These are phyloP conservation scores for Microglena sp. DNA, from an alignment of 139 green algal species.

Conservation along the genomic window DNA sequence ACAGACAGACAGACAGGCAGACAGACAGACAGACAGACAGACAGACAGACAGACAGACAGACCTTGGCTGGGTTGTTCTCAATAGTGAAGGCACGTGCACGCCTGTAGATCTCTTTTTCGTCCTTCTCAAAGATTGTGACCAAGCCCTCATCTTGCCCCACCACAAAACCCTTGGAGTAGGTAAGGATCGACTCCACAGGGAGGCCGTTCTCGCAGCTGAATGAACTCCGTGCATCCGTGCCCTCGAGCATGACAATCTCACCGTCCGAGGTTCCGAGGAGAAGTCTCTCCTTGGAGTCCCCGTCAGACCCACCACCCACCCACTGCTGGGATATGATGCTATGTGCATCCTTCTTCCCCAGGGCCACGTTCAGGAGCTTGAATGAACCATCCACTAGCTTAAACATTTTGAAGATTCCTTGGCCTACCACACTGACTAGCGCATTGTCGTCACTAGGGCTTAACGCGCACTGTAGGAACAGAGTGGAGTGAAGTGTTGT, in stretches of 20 bases:
- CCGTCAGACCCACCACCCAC: constrained; percentile 30
- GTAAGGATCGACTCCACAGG: constrained; percentile 39
- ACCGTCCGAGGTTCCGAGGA: constrained; percentile 63
- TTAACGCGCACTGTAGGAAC: constrained; percentile 45
- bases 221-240: constrained; percentile 39
- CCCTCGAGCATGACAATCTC: constrained; percentile 63
- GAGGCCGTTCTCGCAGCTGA: constrained; percentile 36
- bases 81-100: constrained; percentile 36
- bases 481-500: background rate
- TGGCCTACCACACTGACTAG: constrained; percentile 52
- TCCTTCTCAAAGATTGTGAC: constrained; percentile 61
- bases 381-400: constrained; percentile 29
- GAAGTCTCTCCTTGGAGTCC: constrained; percentile 51
- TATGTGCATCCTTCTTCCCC: constrained; percentile 23
- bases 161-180: constrained; percentile 66
- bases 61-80: constrained; percentile 36
- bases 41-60: too few relatives aligned
- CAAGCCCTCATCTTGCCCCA: constrained; percentile 38
- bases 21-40: too few relatives aligned
- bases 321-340: constrained; percentile 32
- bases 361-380: constrained; percentile 43
- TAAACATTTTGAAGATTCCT: constrained; percentile 56
- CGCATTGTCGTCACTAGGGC: constrained; percentile 25
- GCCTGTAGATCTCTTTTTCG: constrained; percentile 47
- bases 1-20: too few relatives aligned